Conservation (phyloP, 768 basidiomycete species). For the Lactarius tabidus region DNA sequence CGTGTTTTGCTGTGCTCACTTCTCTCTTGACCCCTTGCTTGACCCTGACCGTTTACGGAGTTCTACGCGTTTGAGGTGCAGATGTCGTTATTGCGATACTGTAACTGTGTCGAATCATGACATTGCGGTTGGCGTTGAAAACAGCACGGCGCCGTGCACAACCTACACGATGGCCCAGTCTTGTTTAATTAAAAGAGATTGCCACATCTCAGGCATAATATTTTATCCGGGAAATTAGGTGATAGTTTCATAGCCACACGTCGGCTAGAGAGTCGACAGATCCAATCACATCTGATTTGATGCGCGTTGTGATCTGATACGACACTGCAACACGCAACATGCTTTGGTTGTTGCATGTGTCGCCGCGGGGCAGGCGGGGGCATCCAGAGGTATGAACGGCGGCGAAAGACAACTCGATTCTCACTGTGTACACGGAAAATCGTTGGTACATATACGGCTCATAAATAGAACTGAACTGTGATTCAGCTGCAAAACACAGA, state of each 20-base stretch:
- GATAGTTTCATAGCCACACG: no score
- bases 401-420: constrained; percentile 5
- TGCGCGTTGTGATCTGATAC: not conserved
- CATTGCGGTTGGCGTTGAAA: not conserved
- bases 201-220: not conserved
- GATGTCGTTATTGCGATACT: not conserved
- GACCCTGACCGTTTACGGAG: not conserved
- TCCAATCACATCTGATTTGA: not conserved
- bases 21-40: not conserved
- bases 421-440: constrained; percentile 2
- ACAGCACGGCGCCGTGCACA: not conserved
- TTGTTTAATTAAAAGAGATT: not conserved
- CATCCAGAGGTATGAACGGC: not conserved
- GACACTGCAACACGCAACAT: not conserved
- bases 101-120: not conserved
- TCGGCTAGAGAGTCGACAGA: no score
- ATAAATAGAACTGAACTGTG: constrained; percentile 17
- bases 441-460: constrained; percentile 14
- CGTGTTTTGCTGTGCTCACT: not conserved
- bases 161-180: not conserved
- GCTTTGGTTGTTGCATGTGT: not conserved
- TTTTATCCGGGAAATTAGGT: no score
- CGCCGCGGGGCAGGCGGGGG: not conserved
- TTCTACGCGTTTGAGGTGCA: not conserved
- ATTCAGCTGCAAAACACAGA: constrained; percentile 9